Evolutionary conservation across 2,329 filamentous ascomycete genomes (phyloP), one percentile per base, ranked within the genome.

Genomic region (Delphinella strobiligena): DNA sequence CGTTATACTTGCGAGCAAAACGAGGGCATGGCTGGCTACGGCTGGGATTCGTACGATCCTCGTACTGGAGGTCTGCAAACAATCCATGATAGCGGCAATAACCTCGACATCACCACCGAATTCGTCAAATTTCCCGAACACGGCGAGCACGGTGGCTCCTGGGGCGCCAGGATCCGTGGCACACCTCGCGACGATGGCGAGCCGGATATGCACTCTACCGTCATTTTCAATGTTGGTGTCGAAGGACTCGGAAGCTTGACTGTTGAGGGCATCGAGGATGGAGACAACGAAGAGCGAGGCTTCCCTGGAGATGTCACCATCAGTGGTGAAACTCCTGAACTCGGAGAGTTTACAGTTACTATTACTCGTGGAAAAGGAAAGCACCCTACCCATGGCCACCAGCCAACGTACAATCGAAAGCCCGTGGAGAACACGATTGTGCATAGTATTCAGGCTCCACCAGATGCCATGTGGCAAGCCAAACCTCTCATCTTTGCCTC

Each of bases 21-120:
- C 59, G 86, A 93, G 58, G 82, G 82, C 48, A 93, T 98, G 73
- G 82, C 78, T 35, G 89, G 89, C 41, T 98, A 98, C 60, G 91
- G 91, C 46, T 98, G 91, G 91, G 88, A 96, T 53, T 85, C 93
- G 58, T 98, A 93, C 60, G 91, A 98, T 61, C 80, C 87, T 16
- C 74, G 91, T 42, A 81, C 72, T 41, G 91, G 91, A 46, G 91
- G 91, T 41, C 71, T 83, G 16, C 86, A 98, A 62, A 83, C 82
- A 1, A 89, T 98, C 44, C 86, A 93, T 55, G 91, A 98, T 59
- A 78, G 80, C 39, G 81, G 75, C 36, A 98, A 98, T 62, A 75
- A 74, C 42, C 73, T 98, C 49, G 88, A 96, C 62, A 74, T 98
- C 46, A 93, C 83, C 7, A 95, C 89, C 32, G 83, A 85, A 37